Evolutionary conservation across 2,329 filamentous ascomycete genomes (phyloP).

Genomic region (Pseudogymnoascus sp.): DNA sequence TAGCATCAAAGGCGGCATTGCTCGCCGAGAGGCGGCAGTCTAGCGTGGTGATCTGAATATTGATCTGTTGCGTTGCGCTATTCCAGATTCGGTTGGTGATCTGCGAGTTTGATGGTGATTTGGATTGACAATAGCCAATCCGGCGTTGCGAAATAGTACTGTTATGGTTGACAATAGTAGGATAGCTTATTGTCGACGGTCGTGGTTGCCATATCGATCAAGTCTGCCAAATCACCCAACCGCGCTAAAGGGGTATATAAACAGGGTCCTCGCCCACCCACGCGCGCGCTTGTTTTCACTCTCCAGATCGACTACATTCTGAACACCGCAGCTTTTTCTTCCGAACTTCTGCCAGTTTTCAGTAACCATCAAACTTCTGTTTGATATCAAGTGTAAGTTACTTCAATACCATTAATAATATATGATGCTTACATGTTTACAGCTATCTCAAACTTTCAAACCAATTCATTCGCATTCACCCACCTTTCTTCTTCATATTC

Average conservation of each 20-base stretch:
- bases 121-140: not conserved
- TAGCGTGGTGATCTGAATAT: not conserved
- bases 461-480: no score
- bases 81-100: not conserved
- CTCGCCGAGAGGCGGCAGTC: not conserved
- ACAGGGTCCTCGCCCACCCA: not conserved
- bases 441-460: not conserved
- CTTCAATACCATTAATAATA: not conserved
- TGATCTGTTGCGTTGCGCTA: not conserved
- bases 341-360: not conserved
- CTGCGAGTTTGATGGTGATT: not conserved
- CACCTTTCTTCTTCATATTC: not conserved
- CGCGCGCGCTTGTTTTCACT: not conserved
- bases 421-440: not conserved
- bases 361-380: not conserved
- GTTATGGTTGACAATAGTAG: not conserved
- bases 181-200: not conserved
- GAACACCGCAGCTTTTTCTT: not conserved
- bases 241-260: not conserved
- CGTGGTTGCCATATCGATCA: not conserved
- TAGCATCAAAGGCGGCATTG: not conserved
- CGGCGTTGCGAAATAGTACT: not conserved
- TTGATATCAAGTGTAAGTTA: not conserved
- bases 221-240: not conserved
- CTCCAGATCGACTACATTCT: not conserved